Evolutionary conservation across 305 asterid genomes (phyloP).

Genomic region (Petunia hybrid): DNA sequence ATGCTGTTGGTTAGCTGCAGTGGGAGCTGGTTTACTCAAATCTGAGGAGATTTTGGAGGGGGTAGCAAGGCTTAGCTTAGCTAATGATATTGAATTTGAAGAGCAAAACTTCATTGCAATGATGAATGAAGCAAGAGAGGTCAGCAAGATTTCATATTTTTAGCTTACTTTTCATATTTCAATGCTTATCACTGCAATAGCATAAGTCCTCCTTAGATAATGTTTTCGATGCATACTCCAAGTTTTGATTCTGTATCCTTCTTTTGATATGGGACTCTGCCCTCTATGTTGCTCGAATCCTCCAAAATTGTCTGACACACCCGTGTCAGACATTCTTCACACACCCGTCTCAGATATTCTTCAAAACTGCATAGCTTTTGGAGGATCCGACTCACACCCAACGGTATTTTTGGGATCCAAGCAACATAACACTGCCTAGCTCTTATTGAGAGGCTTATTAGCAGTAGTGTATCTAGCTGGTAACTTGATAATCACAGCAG

Average conservation of each 20-base stretch:
- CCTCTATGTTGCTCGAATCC: not conserved
- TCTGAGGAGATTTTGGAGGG: conserved; percentile 96
- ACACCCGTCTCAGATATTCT: no score
- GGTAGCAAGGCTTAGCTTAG: conserved; percentile 83
- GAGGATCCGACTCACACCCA: not conserved
- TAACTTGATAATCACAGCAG: not conserved
- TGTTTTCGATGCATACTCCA: not conserved
- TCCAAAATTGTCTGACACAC: not conserved
- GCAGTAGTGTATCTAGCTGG: not conserved
- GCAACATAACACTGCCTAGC: not conserved
- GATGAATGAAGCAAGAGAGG: conserved; percentile 93
- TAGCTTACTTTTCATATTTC: conserved; percentile 22
- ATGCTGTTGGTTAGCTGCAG: conserved; percentile 94
- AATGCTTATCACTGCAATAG: not conserved
- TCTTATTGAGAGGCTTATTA: conserved; percentile 8
- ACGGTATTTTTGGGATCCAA: not conserved
- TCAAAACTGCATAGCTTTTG: not conserved
- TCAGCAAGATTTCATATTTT: conserved; percentile 33
- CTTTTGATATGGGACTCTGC: not conserved
- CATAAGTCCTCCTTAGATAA: not conserved
- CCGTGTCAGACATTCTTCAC: not conserved
- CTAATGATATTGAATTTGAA: conserved; percentile 89
- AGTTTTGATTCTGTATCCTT: not conserved
- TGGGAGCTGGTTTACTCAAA: conserved; percentile 92
- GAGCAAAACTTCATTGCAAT: conserved; percentile 80